phyloP scores from a whole-genome alignment of 176 grass and related monocot species.

The Coix lacrymajobi region DNA sequence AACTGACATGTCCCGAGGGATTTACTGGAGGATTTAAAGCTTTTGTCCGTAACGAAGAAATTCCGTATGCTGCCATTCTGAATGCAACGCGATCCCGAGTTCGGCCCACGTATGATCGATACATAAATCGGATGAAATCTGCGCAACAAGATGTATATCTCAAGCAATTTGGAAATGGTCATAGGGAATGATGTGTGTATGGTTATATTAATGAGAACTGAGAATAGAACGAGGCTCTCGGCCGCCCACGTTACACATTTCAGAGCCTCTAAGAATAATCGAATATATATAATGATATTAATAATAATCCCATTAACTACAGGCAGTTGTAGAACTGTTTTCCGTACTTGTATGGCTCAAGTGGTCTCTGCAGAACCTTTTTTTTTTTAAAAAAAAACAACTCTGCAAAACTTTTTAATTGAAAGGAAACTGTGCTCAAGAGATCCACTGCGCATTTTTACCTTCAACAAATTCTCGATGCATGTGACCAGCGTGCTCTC shows the following conservation, averaged over 20 bases:
- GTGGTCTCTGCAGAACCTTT: background rate
- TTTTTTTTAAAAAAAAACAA: too few species aligned
- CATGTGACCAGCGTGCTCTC: conserved; percentile 52
- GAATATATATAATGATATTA: background rate
- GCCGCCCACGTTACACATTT: background rate
- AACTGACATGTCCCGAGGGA: background rate
- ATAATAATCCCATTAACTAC: background rate
- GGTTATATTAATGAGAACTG: too few species aligned
- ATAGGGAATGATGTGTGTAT: background rate
- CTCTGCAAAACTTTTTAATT: too few species aligned
- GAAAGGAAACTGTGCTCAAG: background rate
- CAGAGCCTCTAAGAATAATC: conserved; percentile 12
- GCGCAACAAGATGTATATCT: background rate
- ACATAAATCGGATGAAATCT: background rate
- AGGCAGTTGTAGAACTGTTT: background rate
- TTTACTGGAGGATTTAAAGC: background rate
- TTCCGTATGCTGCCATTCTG: background rate
- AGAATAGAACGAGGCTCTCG: background rate
- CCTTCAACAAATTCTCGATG: conserved; percentile 53
- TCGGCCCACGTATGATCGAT: background rate
- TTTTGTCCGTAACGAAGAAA: background rate
- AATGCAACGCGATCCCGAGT: background rate
- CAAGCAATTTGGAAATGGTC: background rate
- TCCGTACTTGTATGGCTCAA: background rate
- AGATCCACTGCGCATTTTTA: conserved; percentile 20